Evolutionary conservation across 2,329 filamentous ascomycete species (phyloP).

Genomic region (Massarina eburnea): DNA sequence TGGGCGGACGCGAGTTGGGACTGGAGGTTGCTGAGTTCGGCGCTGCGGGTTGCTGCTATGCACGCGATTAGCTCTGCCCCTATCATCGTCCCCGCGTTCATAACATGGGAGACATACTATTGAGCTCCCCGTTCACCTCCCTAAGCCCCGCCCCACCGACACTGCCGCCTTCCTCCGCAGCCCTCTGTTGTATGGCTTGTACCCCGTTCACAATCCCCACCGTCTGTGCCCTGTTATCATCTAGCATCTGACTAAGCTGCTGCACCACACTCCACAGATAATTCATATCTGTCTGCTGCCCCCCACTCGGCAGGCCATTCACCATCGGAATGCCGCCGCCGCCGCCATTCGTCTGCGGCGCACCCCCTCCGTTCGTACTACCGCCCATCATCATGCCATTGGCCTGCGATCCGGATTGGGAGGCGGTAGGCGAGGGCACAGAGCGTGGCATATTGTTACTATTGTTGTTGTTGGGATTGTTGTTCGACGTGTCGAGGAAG

Average conservation of each 20-base stretch:
- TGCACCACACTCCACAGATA: constrained; percentile 46
- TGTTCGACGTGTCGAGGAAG: constrained; percentile 34
- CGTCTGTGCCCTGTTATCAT: constrained; percentile 44
- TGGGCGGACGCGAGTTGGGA: constrained; percentile 34
- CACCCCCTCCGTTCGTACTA: not conserved
- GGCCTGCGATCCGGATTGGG: constrained; percentile 20
- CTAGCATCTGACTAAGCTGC: constrained; percentile 42
- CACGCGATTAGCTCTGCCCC: constrained; percentile 7
- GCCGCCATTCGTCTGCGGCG: constrained; percentile 21
- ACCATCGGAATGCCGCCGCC: constrained; percentile 37
- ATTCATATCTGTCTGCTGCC: constrained; percentile 48
- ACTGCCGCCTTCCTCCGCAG: constrained; percentile 36
- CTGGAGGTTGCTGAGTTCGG: constrained; percentile 36
- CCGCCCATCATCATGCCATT: constrained; percentile 28
- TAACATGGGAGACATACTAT: constrained; percentile 22
- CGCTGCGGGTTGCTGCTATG: constrained; percentile 31
- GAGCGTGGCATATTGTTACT: constrained; percentile 30
- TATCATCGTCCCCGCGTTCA: not conserved
- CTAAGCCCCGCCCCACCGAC: constrained; percentile 20
- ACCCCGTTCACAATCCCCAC: constrained; percentile 42
- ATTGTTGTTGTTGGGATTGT: constrained; percentile 11
- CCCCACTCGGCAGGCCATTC: constrained; percentile 42
- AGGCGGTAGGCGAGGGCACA: constrained; percentile 28
- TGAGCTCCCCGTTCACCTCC: constrained; percentile 41
- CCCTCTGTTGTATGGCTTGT: constrained; percentile 40